Evolutionary conservation across 306 rosid genomes (phyloP).

Genomic region (Mucuna pruriens): DNA sequence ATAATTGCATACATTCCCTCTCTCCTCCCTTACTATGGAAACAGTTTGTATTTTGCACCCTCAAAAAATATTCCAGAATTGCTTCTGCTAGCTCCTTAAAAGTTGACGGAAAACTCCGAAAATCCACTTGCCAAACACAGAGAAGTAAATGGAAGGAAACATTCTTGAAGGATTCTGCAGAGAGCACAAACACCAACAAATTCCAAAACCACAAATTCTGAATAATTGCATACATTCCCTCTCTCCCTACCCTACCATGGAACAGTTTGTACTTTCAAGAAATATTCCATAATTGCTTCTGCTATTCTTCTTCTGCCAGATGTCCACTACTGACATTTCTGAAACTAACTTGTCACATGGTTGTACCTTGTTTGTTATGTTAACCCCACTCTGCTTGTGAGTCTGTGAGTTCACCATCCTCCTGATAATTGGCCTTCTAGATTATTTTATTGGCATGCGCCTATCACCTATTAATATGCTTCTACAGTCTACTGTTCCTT

Average conservation of each 20-base stretch:
- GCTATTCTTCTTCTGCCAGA: neutral
- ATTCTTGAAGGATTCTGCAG: neutral
- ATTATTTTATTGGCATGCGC: neutral
- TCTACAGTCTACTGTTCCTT: neutral
- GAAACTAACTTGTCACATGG: neutral
- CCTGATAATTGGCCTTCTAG: neutral
- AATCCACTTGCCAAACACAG: neutral
- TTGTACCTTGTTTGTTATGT: neutral
- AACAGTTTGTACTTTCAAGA: neutral
- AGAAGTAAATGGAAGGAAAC: neutral
- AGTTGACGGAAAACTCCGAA: too few species aligned
- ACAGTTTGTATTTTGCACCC: neutral
- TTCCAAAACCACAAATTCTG: neutral
- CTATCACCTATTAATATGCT: constrained; percentile 5
- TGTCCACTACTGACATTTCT: neutral
- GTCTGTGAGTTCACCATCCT: neutral
- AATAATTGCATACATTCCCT: neutral
- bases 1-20: neutral
- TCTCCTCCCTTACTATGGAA: neutral
- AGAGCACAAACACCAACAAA: neutral
- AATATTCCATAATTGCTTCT: neutral
- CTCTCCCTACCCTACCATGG: neutral
- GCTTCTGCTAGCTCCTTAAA: too few species aligned
- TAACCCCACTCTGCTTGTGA: neutral
- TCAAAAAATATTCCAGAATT: neutral